Base-by-base conservation (phyloP, 75 land plant genomes). In the Picea glauca region DNA sequence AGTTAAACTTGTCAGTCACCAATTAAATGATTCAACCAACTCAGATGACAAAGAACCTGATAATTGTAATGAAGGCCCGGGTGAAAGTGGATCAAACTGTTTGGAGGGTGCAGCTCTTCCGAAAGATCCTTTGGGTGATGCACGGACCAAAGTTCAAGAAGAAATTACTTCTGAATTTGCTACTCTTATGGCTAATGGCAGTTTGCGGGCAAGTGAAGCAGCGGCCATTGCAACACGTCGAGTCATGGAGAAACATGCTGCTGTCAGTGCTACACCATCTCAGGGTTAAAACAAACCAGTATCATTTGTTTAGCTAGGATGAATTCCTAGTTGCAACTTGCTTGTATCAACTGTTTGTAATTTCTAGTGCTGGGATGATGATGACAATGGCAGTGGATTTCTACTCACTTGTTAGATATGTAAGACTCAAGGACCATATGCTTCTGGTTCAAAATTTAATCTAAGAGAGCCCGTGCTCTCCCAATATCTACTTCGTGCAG, bases 171-270 rank as follows among this genome's bases (percentile, higher is more conserved):
- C 60, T 13, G 99, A 96, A 76, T 96, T 96, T 85, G 87, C 93
- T 1, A 83, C 87, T n/a, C 83, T 96, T 11, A 96, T 96, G 99
- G 99, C 99, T 58, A 79, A 88, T 63, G 98, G 99, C 26, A 85
- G 89, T 12, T 50, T 91, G 56, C 83, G 95, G 17, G 99, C 99
- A 50, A 96, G 98, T 85, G 99, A 96, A 78, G 99, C 99, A 58
- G 99, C 99, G 12, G 92, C 99, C n/a, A 87, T 96, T 58, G 99
- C 99, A 3, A 90, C 98, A 15, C 84, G 88, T 57, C 85, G 88
- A 72, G 99, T 96, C 26, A 91, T 96, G 93, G 87, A 96, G 78
- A 92, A 86, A 73, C 90, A 96, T 80, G 93, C 95, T 3, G 83
- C 82, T 15, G 11, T 78, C 80, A 80, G 80, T 73, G 82, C 50